Base-by-base conservation (phyloP, 257 asterid species). In the Paulownia fortunei region DNA sequence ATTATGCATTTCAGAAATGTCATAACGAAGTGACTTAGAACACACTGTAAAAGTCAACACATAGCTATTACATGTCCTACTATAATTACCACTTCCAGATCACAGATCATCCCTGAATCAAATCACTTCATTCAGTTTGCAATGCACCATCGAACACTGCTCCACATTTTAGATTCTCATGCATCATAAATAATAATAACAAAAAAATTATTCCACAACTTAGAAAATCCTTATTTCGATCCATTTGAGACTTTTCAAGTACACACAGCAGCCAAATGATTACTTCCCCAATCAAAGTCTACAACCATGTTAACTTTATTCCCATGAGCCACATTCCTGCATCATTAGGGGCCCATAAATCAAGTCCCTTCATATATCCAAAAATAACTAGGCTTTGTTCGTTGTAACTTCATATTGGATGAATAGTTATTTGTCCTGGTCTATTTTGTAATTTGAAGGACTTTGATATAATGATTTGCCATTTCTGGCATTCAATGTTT, bases 231-330 rank as follows among this genome's bases (percentile, higher is more conserved):
- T 26, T 69, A 46, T 13, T 8, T 56, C 16, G 8, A 47, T 69
- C 65, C 46, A 30, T 47, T 69, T 69, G 62, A 49, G 26, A 47
- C 24, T 24, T 49, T 70, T 37, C 64, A 49, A 49, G 51, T 49
- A 32, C 47, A 32, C 11, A 18, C 21, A 39, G 56, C 6, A 32
- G 65, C 65, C 65, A 55, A 71, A 71, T 71, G 32, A 49, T 16
- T n/a, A 55, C 54, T 30, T 61, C 26, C 27, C 5, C 30, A 55
- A 19, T 55, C 15, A 55, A 55, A 55, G 12, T n/a, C 27, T 23
- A 26, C 36, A 23, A 24, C 66, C 19, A 59, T 59, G 66, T 24
- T 55, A 12, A 72, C 56, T 49, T 3, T 30, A 3, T 13, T n/a
- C 1, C n/a, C 13, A 62, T 32, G 69, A 62, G 46, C 44, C 42